phyloP scores from a whole-genome alignment of 495 filamentous ascomycete genomes.

The Talaromyces proteolyticus region DNA sequence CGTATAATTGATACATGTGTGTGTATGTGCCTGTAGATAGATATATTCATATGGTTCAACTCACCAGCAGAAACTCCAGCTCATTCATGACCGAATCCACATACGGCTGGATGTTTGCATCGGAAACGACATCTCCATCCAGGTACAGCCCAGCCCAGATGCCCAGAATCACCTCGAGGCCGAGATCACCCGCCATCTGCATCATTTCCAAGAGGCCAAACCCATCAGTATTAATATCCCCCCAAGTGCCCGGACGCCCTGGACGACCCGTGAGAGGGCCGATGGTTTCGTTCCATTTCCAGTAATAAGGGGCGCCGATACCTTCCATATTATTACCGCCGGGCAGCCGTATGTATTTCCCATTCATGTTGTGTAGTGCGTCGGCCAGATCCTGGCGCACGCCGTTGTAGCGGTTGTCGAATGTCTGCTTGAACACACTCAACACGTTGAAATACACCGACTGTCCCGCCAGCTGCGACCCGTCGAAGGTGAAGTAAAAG shows the following conservation, averaged over 20 bases:
- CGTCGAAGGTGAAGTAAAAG: conserved; percentile 55
- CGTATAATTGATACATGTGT: no score
- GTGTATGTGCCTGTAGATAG: no score
- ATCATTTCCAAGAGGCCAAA: conserved; percentile 60
- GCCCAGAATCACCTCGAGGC: conserved; percentile 48
- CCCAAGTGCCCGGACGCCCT: conserved; percentile 56
- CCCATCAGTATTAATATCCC: conserved; percentile 55
- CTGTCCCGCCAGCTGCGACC: conserved; percentile 29
- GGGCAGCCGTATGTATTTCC: conserved; percentile 55
- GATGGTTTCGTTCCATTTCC: conserved; percentile 66
- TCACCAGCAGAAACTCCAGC: conserved; percentile 45
- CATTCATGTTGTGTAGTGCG: conserved; percentile 44
- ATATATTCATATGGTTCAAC: no score
- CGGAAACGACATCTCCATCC: conserved; percentile 37
- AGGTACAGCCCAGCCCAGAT: conserved; percentile 59
- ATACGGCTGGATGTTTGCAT: conserved; percentile 25
- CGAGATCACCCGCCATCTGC: conserved; percentile 60
- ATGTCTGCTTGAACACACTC: conserved; percentile 62
- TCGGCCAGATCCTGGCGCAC: conserved; percentile 53
- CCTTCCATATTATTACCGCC: conserved; percentile 66
- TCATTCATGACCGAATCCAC: conserved; percentile 57
- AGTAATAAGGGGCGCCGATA: conserved; percentile 40
- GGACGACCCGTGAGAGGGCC: conserved; percentile 58
- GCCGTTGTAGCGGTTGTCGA: conserved; percentile 48
- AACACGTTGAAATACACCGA: conserved; percentile 60